Evolutionary conservation across 441 rosid genomes (phyloP).

Genomic region (Corymbia calophylla): DNA sequence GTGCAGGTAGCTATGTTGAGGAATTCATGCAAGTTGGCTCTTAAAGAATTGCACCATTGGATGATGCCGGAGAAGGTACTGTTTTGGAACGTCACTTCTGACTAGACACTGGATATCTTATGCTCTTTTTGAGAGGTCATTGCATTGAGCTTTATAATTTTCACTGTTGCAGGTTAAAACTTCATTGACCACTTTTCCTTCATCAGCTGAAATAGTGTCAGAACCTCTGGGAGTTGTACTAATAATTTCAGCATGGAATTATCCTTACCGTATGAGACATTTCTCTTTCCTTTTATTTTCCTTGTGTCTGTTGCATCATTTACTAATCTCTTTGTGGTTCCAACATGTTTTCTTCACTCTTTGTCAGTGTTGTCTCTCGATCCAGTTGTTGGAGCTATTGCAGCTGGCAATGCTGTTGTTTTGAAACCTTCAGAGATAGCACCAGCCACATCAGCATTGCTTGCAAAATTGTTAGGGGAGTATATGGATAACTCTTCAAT

Average conservation of each 20-base stretch:
- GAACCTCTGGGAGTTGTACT: slow-evolving; percentile 75
- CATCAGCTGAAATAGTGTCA: slow-evolving; percentile 65
- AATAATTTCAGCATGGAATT: slow-evolving; percentile 77
- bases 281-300: not conserved
- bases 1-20: slow-evolving; percentile 47
- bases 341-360: not conserved
- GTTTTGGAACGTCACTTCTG: not conserved
- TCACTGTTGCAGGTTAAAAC: slow-evolving; percentile 47
- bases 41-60: slow-evolving; percentile 59
- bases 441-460: slow-evolving; percentile 54
- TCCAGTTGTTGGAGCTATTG: slow-evolving; percentile 74
- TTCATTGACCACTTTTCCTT: slow-evolving; percentile 51
- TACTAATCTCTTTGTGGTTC: not conserved
- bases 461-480: slow-evolving; percentile 38
- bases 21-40: slow-evolving; percentile 35
- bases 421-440: slow-evolving; percentile 73
- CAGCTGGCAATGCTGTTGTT: slow-evolving; percentile 68
- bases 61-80: slow-evolving; percentile 54
- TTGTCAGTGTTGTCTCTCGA: slow-evolving; percentile 60
- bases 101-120: not conserved
- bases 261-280: slow-evolving; percentile 26
- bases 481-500: slow-evolving; percentile 54
- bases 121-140: not conserved
- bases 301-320: not conserved
- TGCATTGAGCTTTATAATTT: not conserved